Evolutionary conservation across 371 early-diverging fungal species (phyloP), one percentile per base, ranked within the genome.

Genomic region (Furculomyces boomerangus): DNA sequence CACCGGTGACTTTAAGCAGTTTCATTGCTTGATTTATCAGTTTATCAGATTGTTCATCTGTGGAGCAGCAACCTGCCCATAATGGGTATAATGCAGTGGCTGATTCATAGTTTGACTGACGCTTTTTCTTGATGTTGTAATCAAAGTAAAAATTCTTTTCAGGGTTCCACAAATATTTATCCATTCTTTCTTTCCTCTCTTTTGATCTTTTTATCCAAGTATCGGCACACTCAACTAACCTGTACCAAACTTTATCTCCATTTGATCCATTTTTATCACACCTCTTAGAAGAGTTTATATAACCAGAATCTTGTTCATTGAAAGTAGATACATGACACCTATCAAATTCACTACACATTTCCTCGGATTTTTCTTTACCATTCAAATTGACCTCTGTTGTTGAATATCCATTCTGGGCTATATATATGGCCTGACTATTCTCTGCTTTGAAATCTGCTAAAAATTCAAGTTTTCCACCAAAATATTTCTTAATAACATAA

Each of bases 1-100:
- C 93, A 32, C 88, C 93, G 3, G 71, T 64, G 24, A 85, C 88
- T 66, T 93, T 92, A 63, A 94, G 91, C 54, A 77, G 72, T 45
- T 68, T 70, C 27, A 80, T 64, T 7, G 70, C 73, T 13, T 63
- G 56, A 28, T 71, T 65, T 3, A 75, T 71, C 43, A 86, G 62
- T 24, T 59, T 57, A 30, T 72, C 70, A 0, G 86, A 88, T 58
- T 84, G 81, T 47, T 72, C 71, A n/a, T n/a, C n/a, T 8, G 64
- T 54, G 25, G 77, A 69, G 0, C 81, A 82, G 35, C 78, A 73
- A 26, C 77, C 76, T 18, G 85, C 80, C 87, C 88, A 89, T 56
- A 88, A 73, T 30, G 84, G 74, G 81, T 81, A 90, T 1, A 80
- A 60, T 2, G 80, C 66, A 0, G 90, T 89, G 3, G 78, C 84